Conservation (phyloP, 768 basidiomycete species). For the Auricularia cornea region DNA sequence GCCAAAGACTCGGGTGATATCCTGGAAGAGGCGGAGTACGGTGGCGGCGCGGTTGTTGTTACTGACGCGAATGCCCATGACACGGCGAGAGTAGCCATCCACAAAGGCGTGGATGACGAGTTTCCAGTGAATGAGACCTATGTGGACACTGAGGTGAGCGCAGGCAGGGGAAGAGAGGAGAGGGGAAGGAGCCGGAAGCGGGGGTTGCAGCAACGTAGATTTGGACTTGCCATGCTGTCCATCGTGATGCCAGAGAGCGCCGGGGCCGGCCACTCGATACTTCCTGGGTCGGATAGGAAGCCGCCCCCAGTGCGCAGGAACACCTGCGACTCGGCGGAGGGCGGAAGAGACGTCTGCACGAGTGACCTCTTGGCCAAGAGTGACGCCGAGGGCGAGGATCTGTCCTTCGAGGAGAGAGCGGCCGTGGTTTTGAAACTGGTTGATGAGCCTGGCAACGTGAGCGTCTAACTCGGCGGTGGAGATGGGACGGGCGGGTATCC, state of each 20-base stretch:
- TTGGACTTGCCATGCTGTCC: constrained; percentile 20
- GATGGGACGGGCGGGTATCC: not conserved
- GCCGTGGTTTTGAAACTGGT: constrained; percentile 14
- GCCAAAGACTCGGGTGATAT: not conserved
- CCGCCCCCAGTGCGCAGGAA: constrained; percentile 11
- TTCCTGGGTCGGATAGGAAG: constrained; percentile 8
- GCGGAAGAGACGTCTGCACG: constrained; percentile 6
- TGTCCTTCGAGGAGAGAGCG: constrained; percentile 13
- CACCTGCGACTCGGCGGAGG: constrained; percentile 13
- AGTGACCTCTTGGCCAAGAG: constrained; percentile 11
- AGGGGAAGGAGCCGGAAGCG: too few species aligned
- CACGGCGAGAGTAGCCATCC: constrained; percentile 13
- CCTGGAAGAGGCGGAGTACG: constrained; percentile 8
- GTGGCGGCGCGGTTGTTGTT: constrained; percentile 21
- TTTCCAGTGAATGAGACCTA: constrained; percentile 21
- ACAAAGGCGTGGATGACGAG: constrained; percentile 24
- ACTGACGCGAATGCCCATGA: constrained; percentile 16
- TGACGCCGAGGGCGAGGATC: constrained; percentile 8
- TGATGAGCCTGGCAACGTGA: constrained; percentile 6
- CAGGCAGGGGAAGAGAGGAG: too few species aligned
- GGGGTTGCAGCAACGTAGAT: not conserved
- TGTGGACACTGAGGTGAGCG: not conserved
- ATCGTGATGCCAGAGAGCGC: constrained; percentile 20
- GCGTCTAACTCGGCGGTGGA: constrained; percentile 8
- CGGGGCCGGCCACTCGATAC: constrained; percentile 16